Conservation (phyloP, 2,329 filamentous ascomycete species). For the Penicillium sp. region DNA sequence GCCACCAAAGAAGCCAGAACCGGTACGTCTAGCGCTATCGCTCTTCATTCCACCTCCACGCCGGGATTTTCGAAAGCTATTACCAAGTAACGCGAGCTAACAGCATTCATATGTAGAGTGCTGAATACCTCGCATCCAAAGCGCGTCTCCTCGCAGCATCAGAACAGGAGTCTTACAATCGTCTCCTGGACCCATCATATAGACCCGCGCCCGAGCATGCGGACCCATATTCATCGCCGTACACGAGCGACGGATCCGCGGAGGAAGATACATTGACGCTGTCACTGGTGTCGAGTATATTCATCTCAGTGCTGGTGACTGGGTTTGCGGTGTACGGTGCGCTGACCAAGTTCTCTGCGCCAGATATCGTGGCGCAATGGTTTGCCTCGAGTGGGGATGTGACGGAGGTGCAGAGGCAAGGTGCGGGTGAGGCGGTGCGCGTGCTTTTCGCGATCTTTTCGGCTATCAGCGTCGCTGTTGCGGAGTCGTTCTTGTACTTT, state of each 20-base stretch:
- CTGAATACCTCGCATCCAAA: constrained; percentile 88
- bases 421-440: constrained; percentile 35
- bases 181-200: constrained; percentile 65
- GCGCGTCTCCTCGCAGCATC: constrained; percentile 77
- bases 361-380: constrained; percentile 27
- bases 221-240: constrained; percentile 40
- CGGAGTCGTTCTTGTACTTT: constrained; percentile 50
- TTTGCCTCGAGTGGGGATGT: constrained; percentile 15
- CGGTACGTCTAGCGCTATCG: constrained; percentile 53
- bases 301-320: constrained; percentile 79
- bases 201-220: constrained; percentile 47
- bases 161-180: constrained; percentile 78
- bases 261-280: constrained; percentile 42
- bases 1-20: constrained; percentile 75
- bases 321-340: constrained; percentile 50
- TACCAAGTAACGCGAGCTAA: not conserved
- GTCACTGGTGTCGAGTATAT: constrained; percentile 79
- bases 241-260: not conserved
- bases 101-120: constrained; percentile 49
- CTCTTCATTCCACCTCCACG: not conserved
- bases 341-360: constrained; percentile 39
- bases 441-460: constrained; percentile 44
- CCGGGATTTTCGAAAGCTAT: no score
- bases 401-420: constrained; percentile 17
- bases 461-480: constrained; percentile 47